Evolutionary conservation across 495 filamentous ascomycete genomes (phyloP), one percentile per base, ranked within the genome.

Genomic region (Hypomontagnella monticulosa): DNA sequence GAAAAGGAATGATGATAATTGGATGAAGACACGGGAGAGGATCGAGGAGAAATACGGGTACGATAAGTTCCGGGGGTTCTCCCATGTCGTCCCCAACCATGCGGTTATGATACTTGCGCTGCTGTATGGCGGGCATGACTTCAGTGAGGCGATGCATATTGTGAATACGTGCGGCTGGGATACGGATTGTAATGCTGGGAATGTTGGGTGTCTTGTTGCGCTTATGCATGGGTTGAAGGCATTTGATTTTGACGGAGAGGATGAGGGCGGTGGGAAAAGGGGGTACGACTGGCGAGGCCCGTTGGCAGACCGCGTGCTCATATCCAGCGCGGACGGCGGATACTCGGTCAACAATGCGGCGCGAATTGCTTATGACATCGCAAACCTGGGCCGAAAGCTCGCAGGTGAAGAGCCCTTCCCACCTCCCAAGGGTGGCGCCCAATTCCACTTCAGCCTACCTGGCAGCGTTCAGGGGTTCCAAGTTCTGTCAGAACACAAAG

Each of bases 291-390:
- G 73, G 73, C 58, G 72, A 0, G 72, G 70, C 1, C 73, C 73
- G 3, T 6, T 76, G 27, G 67, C 61, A 0, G 73, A 76, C 49
- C 65, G 72, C 1, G 72, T 57, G 4, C 40, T 74, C 8, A 64
- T 76, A 14, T 76, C 73, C 5, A 76, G 72, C 50, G 73, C 73
- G 11, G 73, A 76, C 30, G 73, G 70, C 7, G 73, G 73, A 9
- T 76, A 76, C 57, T 73, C 72, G 0, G 64, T 76, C 48, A 76
- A 76, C 43, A 76, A 76, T 33, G 73, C 73, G 12, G 64, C 63
- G 41, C 62, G 70, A 1, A 69, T 76, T 15, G 70, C 73, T 1
- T 55, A 61, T 27, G 65, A 74, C 49, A 51, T 76, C 11, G 58
- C 18, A 11, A 73, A 73, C 16, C 51, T 70, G 15, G 73, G 73